These are phyloP conservation scores for Cyphellophora attinorum DNA, from an alignment of 2,329 filamentous ascomycete species.

Conservation along the genomic window DNA sequence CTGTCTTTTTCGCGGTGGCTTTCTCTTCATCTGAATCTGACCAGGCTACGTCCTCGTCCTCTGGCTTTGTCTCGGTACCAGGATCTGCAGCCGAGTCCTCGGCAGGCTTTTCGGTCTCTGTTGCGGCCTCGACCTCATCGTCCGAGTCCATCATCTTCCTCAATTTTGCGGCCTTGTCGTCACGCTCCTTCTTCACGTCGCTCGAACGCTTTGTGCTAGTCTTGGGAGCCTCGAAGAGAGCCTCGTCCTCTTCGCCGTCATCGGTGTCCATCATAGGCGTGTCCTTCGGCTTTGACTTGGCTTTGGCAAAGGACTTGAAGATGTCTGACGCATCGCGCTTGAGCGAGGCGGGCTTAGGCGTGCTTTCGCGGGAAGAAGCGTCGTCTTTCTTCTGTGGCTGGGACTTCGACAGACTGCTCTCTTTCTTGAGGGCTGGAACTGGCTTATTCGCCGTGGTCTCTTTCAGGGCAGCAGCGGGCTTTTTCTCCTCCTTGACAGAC, in stretches of 20 bases:
- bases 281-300: constrained; percentile 10
- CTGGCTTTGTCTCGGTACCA: constrained; percentile 42
- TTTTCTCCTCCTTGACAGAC: constrained; percentile 18
- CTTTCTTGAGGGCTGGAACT: constrained; percentile 7
- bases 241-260: constrained; percentile 47
- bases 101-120: background rate
- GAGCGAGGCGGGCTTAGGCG: constrained; percentile 27
- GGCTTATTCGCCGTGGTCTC: constrained; percentile 13
- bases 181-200: constrained; percentile 14
- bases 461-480: background rate
- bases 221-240: constrained; percentile 31
- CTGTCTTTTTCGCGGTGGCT: constrained; percentile 3
- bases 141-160: constrained; percentile 70
- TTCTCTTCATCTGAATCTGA: constrained; percentile 14
- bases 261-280: constrained; percentile 30
- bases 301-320: constrained; percentile 20
- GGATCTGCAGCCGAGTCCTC: constrained; percentile 13
- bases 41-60: constrained; percentile 42
- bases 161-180: constrained; percentile 55
- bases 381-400: no score
- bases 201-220: constrained; percentile 21
- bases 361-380: constrained; percentile 18
- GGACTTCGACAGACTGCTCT: constrained; percentile 19
- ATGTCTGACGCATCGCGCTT: constrained; percentile 18
- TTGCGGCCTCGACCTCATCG: constrained; percentile 23